phyloP scores from a whole-genome alignment of 441 rosid genomes.

The Euphorbia schlechtendalii region DNA sequence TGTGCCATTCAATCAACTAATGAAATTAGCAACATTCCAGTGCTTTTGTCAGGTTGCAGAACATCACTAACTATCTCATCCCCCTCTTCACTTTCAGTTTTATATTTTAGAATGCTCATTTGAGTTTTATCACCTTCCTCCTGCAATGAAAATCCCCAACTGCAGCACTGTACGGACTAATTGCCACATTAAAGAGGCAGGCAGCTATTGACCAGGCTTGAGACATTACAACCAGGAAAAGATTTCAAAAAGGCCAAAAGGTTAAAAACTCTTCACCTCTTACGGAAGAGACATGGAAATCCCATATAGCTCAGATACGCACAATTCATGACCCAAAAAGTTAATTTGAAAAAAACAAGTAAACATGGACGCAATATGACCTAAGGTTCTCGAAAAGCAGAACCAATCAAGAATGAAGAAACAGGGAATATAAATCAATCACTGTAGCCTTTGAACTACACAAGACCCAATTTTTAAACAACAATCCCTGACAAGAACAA shows the following conservation, averaged over 20 bases:
- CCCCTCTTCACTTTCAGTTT: constrained; percentile 36
- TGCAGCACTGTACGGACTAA: neutral
- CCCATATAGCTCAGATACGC: neutral
- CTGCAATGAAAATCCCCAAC: constrained; percentile 23
- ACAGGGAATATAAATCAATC: too few species aligned
- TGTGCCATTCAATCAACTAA: constrained; percentile 28
- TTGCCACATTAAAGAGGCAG: constrained; percentile 9
- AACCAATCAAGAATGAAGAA: neutral
- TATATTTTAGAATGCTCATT: constrained; percentile 24
- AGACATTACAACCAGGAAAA: neutral
- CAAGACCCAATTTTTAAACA: neutral
- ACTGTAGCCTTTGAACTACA: neutral
- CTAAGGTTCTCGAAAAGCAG: neutral
- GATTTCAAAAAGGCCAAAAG: neutral
- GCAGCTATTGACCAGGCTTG: neutral
- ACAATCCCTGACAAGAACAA: constrained; percentile 23
- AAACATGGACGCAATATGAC: neutral
- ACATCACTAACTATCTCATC: constrained; percentile 67
- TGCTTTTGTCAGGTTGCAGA: constrained; percentile 63
- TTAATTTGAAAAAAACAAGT: neutral
- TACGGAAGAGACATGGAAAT: neutral
- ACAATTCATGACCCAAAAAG: neutral
- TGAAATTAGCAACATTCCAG: neutral
- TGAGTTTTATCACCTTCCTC: constrained; percentile 29
- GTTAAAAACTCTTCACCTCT: neutral